A percentile compares a stretch with the other conserved stretches of the same genome.
Conservation (phyloP, 2,329 filamentous ascomycete species). For the Canariomyces notabilis region DNA sequence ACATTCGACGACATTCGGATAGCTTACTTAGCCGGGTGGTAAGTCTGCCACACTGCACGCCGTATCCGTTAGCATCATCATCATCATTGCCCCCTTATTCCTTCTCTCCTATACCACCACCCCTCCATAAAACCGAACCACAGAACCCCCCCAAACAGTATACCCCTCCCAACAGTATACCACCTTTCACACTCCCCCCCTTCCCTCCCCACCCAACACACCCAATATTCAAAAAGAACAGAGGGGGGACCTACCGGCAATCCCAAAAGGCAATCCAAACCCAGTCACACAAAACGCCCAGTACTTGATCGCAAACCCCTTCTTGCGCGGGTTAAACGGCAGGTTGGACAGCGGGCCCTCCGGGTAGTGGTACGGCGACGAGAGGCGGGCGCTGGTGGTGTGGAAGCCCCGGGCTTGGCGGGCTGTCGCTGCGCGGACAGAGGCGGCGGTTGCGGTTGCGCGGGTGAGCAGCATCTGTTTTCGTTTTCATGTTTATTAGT, state of each 20-base stretch:
- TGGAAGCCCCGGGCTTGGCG: constrained; percentile 87
- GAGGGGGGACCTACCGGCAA: constrained; percentile 48
- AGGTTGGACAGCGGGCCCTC: constrained; percentile 93
- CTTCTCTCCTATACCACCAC: not conserved
- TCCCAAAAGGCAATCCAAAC: constrained; percentile 59
- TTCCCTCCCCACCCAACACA: too few relatives aligned
- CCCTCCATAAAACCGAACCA: not conserved
- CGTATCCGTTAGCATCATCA: constrained; percentile 6
- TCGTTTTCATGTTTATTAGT: not conserved
- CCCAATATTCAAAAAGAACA: not conserved
- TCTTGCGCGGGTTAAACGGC: constrained; percentile 92
- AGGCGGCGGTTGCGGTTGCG: constrained; percentile 49
- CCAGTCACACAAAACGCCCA: constrained; percentile 62
- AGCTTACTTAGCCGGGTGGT: constrained; percentile 41
- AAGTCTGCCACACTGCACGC: constrained; percentile 45
- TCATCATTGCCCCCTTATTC: too few relatives aligned
- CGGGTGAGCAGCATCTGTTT: constrained; percentile 72
- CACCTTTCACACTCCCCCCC: too few relatives aligned
- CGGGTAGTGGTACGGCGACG: constrained; percentile 95
- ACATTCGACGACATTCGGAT: too few relatives aligned
- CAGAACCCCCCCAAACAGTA: not conserved
- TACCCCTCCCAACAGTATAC: too few relatives aligned
- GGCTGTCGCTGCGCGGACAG: constrained; percentile 53
- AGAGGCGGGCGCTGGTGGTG: constrained; percentile 76
- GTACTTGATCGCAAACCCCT: constrained; percentile 78